Conservation (phyloP, 2,329 filamentous ascomycete genomes). For the Penicillium palitans region DNA sequence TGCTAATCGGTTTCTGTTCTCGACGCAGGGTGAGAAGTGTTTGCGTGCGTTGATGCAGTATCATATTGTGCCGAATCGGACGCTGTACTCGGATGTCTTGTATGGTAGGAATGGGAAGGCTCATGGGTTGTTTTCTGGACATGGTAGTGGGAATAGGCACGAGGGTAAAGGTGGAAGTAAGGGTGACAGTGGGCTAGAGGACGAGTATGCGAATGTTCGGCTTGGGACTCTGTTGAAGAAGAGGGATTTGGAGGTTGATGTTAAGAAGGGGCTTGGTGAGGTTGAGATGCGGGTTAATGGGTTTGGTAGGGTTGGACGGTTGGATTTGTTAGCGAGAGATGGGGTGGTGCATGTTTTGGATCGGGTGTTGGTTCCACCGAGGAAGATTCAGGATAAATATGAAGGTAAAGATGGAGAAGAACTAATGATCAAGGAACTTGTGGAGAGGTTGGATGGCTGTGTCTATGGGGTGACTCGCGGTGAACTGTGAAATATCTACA, state of each 20-base stretch:
- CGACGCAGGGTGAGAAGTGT: constrained; percentile 69
- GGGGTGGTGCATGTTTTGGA: constrained; percentile 79
- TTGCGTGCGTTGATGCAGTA: constrained; percentile 77
- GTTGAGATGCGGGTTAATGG: constrained; percentile 75
- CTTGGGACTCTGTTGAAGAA: constrained; percentile 60
- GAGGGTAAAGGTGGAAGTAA: constrained; percentile 45
- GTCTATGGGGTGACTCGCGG: constrained; percentile 6
- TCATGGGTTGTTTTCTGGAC: constrained; percentile 18
- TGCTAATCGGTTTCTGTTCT: constrained; percentile 85
- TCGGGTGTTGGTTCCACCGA: constrained; percentile 74
- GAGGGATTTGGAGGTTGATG: constrained; percentile 68
- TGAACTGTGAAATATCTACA: constrained; percentile 11
- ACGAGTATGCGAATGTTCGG: constrained; percentile 21
- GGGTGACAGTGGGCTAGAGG: constrained; percentile 29
- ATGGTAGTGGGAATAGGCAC: not conserved
- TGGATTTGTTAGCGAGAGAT: constrained; percentile 72
- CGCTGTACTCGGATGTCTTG: constrained; percentile 71
- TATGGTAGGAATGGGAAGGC: constrained; percentile 60
- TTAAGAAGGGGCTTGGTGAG: constrained; percentile 66
- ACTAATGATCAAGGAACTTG: constrained; percentile 21
- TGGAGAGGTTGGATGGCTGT: constrained; percentile 21
- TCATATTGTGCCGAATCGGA: constrained; percentile 71
- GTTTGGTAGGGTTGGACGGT: constrained; percentile 62
- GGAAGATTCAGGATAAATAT: constrained; percentile 38
- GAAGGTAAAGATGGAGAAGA: constrained; percentile 11